Evolutionary conservation across 75 land plant genomes (phyloP).

Genomic region (Larix kaempferi): DNA sequence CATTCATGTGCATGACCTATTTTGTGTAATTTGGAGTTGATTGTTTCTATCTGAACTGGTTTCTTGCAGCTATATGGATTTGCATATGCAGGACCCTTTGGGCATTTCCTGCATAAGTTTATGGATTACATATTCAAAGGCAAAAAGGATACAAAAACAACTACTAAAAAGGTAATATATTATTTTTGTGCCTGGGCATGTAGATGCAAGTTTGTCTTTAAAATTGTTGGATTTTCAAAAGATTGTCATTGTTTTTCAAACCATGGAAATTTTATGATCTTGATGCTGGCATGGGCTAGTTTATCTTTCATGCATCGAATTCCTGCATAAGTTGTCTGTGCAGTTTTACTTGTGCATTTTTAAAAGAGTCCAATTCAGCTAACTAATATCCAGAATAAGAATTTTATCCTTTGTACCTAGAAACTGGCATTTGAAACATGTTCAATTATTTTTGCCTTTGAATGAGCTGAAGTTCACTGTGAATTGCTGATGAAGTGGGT

Average conservation of each 20-base stretch:
- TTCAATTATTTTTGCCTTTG: conserved; percentile 1
- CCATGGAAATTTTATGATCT: conserved; percentile 4
- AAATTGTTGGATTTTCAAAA: not conserved
- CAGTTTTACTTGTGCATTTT: not conserved
- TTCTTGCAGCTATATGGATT: conserved; percentile 76
- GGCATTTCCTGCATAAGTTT: conserved; percentile 78
- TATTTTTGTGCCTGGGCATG: not conserved
- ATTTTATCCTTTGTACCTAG: not conserved
- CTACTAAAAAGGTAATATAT: conserved; percentile 72
- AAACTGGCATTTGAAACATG: not conserved
- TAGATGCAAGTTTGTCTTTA: not conserved
- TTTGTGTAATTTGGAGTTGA: not conserved
- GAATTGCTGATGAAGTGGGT: not conserved
- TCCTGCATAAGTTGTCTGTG: not conserved
- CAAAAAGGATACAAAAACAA: conserved; percentile 63
- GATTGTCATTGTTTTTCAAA: not conserved
- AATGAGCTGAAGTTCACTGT: not conserved
- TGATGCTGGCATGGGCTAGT: not conserved
- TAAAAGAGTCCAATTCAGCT: not conserved
- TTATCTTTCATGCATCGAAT: not conserved
- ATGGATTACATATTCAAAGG: conserved; percentile 79
- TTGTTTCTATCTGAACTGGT: conserved; percentile 2
- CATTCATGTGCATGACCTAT: not conserved
- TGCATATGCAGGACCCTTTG: conserved; percentile 86
- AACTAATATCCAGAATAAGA: not conserved